Percentiles rank a stretch among this genome's conserved stretches.
Evolutionary conservation across 805 yeast genomes (phyloP).

Genomic region (Schwanniomyces polymorphus): DNA sequence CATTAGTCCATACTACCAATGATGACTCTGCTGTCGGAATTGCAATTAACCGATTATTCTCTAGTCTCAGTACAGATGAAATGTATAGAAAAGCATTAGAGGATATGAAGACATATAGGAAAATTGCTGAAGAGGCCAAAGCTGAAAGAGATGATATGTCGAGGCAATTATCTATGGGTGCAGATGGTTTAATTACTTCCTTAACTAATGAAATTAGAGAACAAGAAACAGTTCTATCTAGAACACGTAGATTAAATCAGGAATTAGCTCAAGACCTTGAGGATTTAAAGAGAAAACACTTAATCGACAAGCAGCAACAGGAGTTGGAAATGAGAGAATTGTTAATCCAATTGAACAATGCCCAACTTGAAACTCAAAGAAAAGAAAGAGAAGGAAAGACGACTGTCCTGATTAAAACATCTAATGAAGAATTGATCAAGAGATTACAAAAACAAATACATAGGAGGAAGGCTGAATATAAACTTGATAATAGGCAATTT

Average conservation of each 20-base stretch:
- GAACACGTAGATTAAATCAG: conserved; percentile 62
- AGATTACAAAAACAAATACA: conserved; percentile 47
- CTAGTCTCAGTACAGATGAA: conserved; percentile 80
- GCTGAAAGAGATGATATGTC: conserved; percentile 65
- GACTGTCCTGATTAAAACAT: conserved; percentile 33
- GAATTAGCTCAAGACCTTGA: conserved; percentile 61
- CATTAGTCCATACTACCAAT: conserved; percentile 50
- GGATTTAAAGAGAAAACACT: conserved; percentile 57
- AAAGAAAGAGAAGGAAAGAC: conserved; percentile 31
- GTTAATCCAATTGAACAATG: conserved; percentile 59
- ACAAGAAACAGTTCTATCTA: conserved; percentile 55
- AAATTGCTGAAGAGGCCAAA: conserved; percentile 52
- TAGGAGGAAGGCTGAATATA: conserved; percentile 47
- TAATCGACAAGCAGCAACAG: conserved; percentile 70
- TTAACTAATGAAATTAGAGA: conserved; percentile 64
- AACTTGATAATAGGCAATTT: conserved; percentile 44
- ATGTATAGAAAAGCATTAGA: conserved; percentile 69
- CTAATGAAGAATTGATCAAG: conserved; percentile 35
- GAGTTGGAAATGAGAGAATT: conserved; percentile 77
- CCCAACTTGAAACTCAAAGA: conserved; percentile 33
- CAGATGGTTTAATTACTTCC: conserved; percentile 67
- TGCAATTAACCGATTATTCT: conserved; percentile 70
- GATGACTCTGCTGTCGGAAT: conserved; percentile 59
- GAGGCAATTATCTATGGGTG: conserved; percentile 68
- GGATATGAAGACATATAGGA: conserved; percentile 54